Evolutionary conservation across 2,329 filamentous ascomycete species (phyloP), one percentile per base, ranked within the genome.

Genomic region (Clonostachys rosea): DNA sequence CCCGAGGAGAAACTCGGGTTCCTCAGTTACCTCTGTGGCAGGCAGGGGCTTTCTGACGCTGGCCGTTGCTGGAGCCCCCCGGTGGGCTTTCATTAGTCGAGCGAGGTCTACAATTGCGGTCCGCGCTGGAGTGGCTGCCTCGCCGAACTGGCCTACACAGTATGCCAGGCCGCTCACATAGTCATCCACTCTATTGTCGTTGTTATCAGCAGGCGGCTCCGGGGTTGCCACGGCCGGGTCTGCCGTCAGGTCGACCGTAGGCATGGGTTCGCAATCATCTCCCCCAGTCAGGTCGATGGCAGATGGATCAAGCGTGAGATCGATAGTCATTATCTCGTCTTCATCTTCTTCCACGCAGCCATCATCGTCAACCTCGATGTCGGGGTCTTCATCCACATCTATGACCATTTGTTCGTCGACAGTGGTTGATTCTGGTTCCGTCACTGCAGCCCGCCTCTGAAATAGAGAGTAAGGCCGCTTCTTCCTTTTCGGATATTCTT

Each of bases 81-180:
- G 14, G 9, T 12, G 33, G 12, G 16, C n/a, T 34, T 18, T n/a
- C 5, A 33, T 45, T 5, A 57, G 59, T 30, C 64, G 55, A 33
- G 58, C 55, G 42, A 64, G 48, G 9, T 30, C 24, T 30, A 30
- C 9, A 20, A 63, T 56, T 33, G 62, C 61, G 12, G 46, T 45
- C 16, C 53, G 49, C 14, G 56, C 61, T n/a, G 55, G 55, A 10
- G 52, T 48, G 14, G 60, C 59, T 6, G 50, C 54, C 39, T 53
- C 47, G 40, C 56, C 54, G 20, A 61, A 54, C 47, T 66, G 63
- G 39, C 63, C 63, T 30, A 65, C 54, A 47, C 62, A 55, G 53
- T 64, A 64, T 43, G 62, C 63, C 35, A 65, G 54, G 44, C 62
- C 63, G 35, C 59, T 48, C 16, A 57, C 36, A 35, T 51, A 59